Evolutionary conservation across 371 early-diverging fungal species (phyloP).

Genomic region (Fennellomyces sp.): DNA sequence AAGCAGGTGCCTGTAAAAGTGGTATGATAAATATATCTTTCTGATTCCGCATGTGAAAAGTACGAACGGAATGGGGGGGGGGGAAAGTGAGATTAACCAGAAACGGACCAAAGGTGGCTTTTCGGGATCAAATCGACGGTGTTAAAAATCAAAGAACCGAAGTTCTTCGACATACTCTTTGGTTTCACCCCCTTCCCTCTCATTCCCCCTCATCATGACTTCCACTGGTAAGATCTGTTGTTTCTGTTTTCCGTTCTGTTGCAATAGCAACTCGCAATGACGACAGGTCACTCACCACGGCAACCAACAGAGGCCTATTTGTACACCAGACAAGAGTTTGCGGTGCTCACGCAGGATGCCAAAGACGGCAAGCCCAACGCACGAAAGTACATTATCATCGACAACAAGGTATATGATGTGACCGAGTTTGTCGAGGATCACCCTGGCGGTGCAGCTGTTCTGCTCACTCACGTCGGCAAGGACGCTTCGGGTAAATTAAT

Average conservation of each 20-base stretch:
- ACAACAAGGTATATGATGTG: conserved; percentile 87
- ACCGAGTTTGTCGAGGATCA: conserved; percentile 82
- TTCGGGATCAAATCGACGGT: too few relatives aligned
- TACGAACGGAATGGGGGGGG: too few relatives aligned
- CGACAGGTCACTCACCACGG: not conserved
- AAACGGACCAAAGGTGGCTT: too few relatives aligned
- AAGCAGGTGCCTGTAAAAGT: too few relatives aligned
- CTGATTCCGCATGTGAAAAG: too few relatives aligned
- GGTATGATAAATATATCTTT: too few relatives aligned
- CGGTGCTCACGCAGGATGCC: conserved; percentile 29
- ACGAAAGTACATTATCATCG: conserved; percentile 71
- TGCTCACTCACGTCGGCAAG: conserved; percentile 79
- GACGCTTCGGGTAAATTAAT: conserved; percentile 76
- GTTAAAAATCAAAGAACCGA: too few relatives aligned
- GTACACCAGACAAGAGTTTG: conserved; percentile 37
- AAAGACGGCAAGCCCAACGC: conserved; percentile 56
- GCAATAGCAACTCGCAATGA: not conserved
- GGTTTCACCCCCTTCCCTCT: too few relatives aligned
- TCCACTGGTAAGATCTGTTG: not conserved
- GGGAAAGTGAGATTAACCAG: too few relatives aligned
- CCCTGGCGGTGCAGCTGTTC: conserved; percentile 80
- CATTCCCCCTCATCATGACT: not conserved
- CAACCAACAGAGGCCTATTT: not conserved
- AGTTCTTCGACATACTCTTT: too few relatives aligned
- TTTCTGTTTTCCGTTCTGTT: not conserved